Conservation (phyloP, 257 asterid species). For the Scutellaria galericulata region DNA sequence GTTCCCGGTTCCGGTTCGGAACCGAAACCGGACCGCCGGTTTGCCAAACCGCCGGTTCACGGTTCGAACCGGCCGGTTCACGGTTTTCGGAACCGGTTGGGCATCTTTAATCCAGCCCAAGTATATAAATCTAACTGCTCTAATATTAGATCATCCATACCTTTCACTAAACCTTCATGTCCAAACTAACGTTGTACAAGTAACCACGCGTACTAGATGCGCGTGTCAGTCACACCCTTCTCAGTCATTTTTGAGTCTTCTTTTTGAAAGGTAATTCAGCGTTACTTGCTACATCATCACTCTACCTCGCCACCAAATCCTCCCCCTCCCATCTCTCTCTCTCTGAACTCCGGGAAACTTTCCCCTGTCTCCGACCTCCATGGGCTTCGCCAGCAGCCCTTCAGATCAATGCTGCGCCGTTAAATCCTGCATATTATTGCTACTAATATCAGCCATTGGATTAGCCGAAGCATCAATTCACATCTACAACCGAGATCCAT, state of each 20-base stretch:
- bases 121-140: too few relatives aligned
- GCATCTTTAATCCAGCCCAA: too few relatives aligned
- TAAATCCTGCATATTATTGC: conserved; percentile 35
- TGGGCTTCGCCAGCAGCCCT: conserved; percentile 60
- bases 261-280: conserved; percentile 23
- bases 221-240: conserved; percentile 28
- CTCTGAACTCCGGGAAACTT: conserved; percentile 38
- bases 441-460: conserved; percentile 52
- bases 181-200: background rate
- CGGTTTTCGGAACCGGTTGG: too few relatives aligned
- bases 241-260: conserved; percentile 3
- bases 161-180: conserved; percentile 15
- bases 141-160: background rate
- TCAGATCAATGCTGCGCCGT: conserved; percentile 48
- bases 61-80: too few relatives aligned
- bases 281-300: conserved; percentile 37
- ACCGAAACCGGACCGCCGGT: too few relatives aligned
- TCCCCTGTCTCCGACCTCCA: conserved; percentile 44
- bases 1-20: too few relatives aligned
- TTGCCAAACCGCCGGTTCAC: too few relatives aligned
- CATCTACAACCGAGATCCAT: conserved; percentile 76
- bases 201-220: conserved; percentile 7
- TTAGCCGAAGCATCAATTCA: conserved; percentile 81
- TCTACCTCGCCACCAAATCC: conserved; percentile 49
- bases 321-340: conserved; percentile 47